Base-by-base conservation (phyloP, 202 grass and related monocot genomes). In the Bolboschoenoplectus hybrid region DNA sequence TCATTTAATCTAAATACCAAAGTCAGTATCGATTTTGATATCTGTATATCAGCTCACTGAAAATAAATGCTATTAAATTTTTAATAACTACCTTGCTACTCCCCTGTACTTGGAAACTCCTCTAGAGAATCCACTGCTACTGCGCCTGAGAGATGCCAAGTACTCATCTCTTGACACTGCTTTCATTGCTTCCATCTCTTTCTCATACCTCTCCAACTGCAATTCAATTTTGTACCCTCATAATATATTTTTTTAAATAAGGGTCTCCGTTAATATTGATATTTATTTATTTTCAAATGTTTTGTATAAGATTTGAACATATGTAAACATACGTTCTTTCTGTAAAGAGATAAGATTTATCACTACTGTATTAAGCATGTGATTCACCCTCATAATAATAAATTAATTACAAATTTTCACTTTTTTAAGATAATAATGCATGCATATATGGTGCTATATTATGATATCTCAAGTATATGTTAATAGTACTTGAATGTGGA, bases 81-180 rank as follows among this genome's bases (percentile, higher is more conserved):
- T 36, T 13, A 72, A 61, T 74, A 87, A 65, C 3, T 85, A 98
- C 97, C 97, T 99, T 85, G 97, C 97, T 26, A 99, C 97, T 34
- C 97, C 97, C 66, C 97, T 87, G 89, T 97, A 99, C 88, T 97
- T 99, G 66, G 97, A 99, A 60, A 99, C 93, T 2, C 93, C 97
- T 74, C 97, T 94, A 16, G 97, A 96, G 89, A 99, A 99, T 46
- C 97, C 97, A 46, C 88, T 97, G 88, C 97, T 99, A 80, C 93
- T 89, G 60, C 97, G 92, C 83, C 97, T 85, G 7, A 99, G 97
- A 13, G 97, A 87, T 38, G 92, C 97, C 64, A 99, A 83, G 89
- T 91, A 97, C 73, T 99, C 93, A 63, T 99, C 92, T 60, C 88
- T 84, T 0, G 97, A 89, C 83, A 89, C 89, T 36, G 53, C 53